These are phyloP conservation scores for Tulasnella calospora DNA, from an alignment of 768 basidiomycete genomes.

Conservation along the genomic window DNA sequence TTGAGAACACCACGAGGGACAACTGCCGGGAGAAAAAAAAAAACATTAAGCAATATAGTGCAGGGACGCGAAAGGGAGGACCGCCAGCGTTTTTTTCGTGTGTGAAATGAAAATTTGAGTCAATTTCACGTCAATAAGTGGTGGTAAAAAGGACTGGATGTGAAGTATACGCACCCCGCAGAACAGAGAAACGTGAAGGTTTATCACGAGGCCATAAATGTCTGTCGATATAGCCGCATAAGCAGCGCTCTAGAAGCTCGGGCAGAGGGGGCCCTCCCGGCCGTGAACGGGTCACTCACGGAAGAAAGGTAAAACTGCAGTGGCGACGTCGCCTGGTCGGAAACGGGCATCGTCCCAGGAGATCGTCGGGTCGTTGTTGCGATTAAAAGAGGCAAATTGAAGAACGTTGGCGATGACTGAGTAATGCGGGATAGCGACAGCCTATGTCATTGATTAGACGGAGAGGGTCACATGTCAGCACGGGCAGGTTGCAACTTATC, in stretches of 20 bases:
- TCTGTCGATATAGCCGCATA: conserved; percentile 10
- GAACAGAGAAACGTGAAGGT: conserved; percentile 32
- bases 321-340: conserved; percentile 54
- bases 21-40: conserved; percentile 22
- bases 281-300: background rate
- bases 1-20: conserved; percentile 50
- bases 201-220: conserved; percentile 32
- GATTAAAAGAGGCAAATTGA: conserved; percentile 53
- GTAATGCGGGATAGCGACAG: conserved; percentile 58
- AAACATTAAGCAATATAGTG: background rate
- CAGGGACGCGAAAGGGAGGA: background rate
- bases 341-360: conserved; percentile 41
- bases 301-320: conserved; percentile 26
- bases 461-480: conserved; percentile 32
- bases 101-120: conserved; percentile 7
- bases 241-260: background rate
- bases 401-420: conserved; percentile 58
- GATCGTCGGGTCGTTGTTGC: conserved; percentile 42
- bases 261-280: background rate
- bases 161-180: conserved; percentile 28
- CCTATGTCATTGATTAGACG: conserved; percentile 35
- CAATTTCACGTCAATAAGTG: background rate
- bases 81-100: background rate
- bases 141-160: background rate
- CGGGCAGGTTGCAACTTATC: background rate